Conservation (phyloP, 129 eudicot species). For the Apium graveolens region DNA sequence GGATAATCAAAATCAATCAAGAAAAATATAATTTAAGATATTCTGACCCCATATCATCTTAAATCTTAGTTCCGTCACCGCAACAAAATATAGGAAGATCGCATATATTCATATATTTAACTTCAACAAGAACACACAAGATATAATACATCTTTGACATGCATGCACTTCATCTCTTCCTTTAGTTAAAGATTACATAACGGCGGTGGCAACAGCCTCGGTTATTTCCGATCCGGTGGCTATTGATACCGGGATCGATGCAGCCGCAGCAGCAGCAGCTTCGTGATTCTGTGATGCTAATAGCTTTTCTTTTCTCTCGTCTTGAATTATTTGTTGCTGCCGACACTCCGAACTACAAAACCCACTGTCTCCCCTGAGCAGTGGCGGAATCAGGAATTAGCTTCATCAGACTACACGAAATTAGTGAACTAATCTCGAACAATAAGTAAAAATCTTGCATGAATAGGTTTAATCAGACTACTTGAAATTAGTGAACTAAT, state of each 20-base stretch:
- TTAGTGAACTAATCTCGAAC: too few relatives aligned
- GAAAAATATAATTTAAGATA: neutral
- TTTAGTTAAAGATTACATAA: conserved; percentile 7
- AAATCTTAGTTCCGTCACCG: neutral
- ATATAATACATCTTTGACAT: too few relatives aligned
- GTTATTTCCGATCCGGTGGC: conserved; percentile 11
- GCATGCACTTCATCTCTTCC: too few relatives aligned
- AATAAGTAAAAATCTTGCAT: too few relatives aligned
- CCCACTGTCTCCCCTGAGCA: conserved; percentile 75
- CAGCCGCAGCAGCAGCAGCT: conserved; percentile 6
- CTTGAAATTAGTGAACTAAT: too few relatives aligned
- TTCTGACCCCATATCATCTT: too few relatives aligned
- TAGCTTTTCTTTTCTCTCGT: conserved; percentile 50
- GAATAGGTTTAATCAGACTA: too few relatives aligned
- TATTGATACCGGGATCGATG: neutral
- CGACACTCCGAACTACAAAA: conserved; percentile 75
- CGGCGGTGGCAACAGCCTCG: conserved; percentile 6
- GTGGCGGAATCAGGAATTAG: too few relatives aligned
- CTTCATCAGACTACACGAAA: too few relatives aligned
- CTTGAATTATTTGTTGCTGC: conserved; percentile 55
- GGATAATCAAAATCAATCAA: too few relatives aligned
- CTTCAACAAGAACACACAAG: neutral
- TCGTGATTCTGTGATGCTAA: conserved; percentile 24
- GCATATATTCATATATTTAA: neutral
- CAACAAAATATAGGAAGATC: neutral